Percentiles rank a stretch among this genome's conserved stretches.
phyloP scores from a whole-genome alignment of 1,284 basidiomycete species.

The Leccinum pseudoinsigne region DNA sequence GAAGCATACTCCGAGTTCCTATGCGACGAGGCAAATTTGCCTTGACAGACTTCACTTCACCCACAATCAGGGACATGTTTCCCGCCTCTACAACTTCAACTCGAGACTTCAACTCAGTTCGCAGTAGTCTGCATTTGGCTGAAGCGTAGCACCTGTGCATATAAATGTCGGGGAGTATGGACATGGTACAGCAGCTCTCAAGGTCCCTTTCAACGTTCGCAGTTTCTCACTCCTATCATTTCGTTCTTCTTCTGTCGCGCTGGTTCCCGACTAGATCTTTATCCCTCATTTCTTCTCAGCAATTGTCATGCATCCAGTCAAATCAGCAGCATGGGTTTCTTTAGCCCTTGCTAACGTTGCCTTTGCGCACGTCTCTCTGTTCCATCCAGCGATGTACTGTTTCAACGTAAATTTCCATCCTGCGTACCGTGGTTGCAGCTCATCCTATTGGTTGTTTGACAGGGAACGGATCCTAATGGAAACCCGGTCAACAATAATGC shows the following conservation, averaged over 20 bases:
- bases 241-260: conserved; percentile 8
- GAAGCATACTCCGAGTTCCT: not conserved
- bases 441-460: not conserved
- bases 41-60: not conserved
- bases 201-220: not conserved
- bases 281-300: not conserved
- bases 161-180: conserved; percentile 10
- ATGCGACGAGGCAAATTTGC: not conserved
- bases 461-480: conserved; percentile 7
- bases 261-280: conserved; percentile 6
- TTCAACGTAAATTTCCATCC: conserved; percentile 8
- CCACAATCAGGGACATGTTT: not conserved
- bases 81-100: not conserved
- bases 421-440: not conserved
- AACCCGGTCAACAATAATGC: not conserved
- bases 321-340: conserved; percentile 6
- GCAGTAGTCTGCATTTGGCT: not conserved
- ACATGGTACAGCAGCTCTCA: not conserved
- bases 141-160: not conserved
- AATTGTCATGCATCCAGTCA: conserved; percentile 7
- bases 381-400: conserved; percentile 5
- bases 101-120: conserved; percentile 6
- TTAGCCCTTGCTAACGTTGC: conserved; percentile 15
- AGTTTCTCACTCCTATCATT: not conserved
- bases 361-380: conserved; percentile 8